A percentile compares a stretch with the other conserved stretches of the same genome.
Conservation (phyloP, 2,329 filamentous ascomycete species). For the Setomelanomma holmii region DNA sequence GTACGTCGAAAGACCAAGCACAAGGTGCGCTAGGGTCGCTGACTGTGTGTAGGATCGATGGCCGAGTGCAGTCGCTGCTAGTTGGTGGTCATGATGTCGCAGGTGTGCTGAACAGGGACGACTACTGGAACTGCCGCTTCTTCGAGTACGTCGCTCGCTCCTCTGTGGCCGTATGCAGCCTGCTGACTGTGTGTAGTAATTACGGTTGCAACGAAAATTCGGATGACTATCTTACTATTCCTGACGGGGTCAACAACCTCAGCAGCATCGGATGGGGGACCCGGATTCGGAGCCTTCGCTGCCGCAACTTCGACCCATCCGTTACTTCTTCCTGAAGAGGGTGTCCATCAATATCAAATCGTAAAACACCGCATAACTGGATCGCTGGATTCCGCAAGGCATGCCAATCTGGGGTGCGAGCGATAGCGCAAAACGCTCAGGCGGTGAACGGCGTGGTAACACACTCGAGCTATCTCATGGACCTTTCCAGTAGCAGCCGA, state of each 20-base stretch:
- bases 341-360: no score
- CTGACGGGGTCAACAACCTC: slow-evolving; percentile 44
- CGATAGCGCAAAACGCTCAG: no score
- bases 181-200: slow-evolving; percentile 31
- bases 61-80: slow-evolving; percentile 38
- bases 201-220: slow-evolving; percentile 34
- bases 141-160: slow-evolving; percentile 38
- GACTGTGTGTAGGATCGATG: slow-evolving; percentile 35
- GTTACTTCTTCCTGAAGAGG: neutral
- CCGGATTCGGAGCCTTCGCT: slow-evolving; percentile 37
- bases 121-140: slow-evolving; percentile 45
- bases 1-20: slow-evolving; percentile 16
- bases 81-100: slow-evolving; percentile 40
- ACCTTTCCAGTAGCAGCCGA: no score
- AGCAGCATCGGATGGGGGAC: slow-evolving; percentile 37
- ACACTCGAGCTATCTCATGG: no score
- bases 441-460: no score
- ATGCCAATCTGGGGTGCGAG: no score
- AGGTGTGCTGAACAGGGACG: slow-evolving; percentile 30
- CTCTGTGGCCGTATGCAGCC: neutral
- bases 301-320: slow-evolving; percentile 30
- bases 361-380: no score
- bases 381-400: no score
- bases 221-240: slow-evolving; percentile 28
- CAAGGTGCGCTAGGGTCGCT: neutral